Percentiles rank a stretch among this genome's conserved stretches.
Conservation (phyloP, 805 yeast species). For the Saitoella complicata region DNA sequence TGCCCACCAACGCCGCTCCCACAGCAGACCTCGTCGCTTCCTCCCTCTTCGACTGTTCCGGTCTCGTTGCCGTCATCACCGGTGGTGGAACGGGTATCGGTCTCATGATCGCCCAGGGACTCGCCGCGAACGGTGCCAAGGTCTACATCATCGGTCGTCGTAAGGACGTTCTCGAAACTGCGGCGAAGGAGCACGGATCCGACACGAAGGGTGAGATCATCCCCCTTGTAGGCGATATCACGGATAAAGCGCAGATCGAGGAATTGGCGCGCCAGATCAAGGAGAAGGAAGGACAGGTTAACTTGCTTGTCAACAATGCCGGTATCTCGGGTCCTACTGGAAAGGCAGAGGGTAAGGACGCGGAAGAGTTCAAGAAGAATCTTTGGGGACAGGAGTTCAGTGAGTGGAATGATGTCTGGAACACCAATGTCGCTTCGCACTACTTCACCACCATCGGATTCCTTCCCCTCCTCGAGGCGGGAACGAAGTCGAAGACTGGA, state of each 20-base stretch:
- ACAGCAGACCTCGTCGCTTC: too few relatives aligned
- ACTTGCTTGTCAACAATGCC: conserved; percentile 11
- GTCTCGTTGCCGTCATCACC: conserved; percentile 55
- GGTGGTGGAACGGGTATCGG: conserved; percentile 49
- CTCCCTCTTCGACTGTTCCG: conserved; percentile 42
- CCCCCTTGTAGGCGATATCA: background rate
- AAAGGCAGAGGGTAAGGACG: conserved; percentile 6
- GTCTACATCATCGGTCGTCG: conserved; percentile 15
- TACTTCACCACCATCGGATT: conserved; percentile 13
- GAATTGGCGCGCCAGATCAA: conserved; percentile 1
- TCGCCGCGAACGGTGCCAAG: conserved; percentile 14
- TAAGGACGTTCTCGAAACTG: conserved; percentile 8
- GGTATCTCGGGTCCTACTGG: conserved; percentile 6
- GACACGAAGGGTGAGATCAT: background rate
- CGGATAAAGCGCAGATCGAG: background rate
- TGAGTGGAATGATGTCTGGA: conserved; percentile 9
- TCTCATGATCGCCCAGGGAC: conserved; percentile 12
- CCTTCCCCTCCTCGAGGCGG: conserved; percentile 9
- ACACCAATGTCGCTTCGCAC: conserved; percentile 11
- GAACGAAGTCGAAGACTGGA: conserved; percentile 5
- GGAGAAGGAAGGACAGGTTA: conserved; percentile 9
- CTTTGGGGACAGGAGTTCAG: conserved; percentile 4
- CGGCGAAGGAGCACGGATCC: conserved; percentile 5
- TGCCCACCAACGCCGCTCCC: too few relatives aligned
- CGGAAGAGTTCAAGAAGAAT: conserved; percentile 7